These are phyloP conservation scores for Amoebophrya sp. DNA, from an alignment of 169 alveolate species.

Conservation along the genomic window DNA sequence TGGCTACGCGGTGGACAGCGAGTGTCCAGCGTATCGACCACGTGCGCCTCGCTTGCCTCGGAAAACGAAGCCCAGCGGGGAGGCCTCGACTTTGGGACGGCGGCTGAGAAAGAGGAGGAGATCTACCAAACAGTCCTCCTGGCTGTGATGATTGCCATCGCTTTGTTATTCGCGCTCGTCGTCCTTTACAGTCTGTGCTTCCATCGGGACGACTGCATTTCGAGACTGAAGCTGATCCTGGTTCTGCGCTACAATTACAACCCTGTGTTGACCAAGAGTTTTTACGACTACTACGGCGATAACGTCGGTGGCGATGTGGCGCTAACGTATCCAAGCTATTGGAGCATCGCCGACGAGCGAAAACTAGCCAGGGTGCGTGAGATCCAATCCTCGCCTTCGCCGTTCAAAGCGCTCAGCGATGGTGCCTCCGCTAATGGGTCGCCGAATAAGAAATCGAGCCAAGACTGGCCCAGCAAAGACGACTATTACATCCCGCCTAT, in stretches of 20 bases:
- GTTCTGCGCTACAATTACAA: not conserved
- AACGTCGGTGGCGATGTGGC: not conserved
- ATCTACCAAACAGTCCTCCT: not conserved
- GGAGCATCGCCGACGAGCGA: conserved; percentile 8
- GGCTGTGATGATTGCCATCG: not conserved
- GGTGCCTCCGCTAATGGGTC: not conserved
- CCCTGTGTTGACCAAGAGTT: not conserved
- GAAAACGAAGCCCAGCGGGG: not conserved
- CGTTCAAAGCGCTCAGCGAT: not conserved
- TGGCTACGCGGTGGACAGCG: not conserved
- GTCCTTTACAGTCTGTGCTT: not conserved
- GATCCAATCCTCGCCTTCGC: not conserved
- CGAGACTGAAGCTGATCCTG: not conserved
- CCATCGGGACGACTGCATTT: not conserved
- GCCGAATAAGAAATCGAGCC: not conserved
- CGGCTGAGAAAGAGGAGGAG: not conserved
- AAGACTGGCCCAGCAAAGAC: not conserved
- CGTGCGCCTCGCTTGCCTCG: not conserved
- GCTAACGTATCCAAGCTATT: not conserved
- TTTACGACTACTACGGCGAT: conserved; percentile 3
- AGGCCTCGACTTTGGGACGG: not conserved
- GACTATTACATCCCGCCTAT: not conserved
- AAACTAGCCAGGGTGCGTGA: not conserved
- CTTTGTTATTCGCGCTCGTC: not conserved
- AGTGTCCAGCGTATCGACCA: not conserved